Percentiles rank a stretch among this genome's conserved stretches.
Evolutionary conservation across 2,329 filamentous ascomycete species (phyloP).

Genomic region (Talaromyces sp.): DNA sequence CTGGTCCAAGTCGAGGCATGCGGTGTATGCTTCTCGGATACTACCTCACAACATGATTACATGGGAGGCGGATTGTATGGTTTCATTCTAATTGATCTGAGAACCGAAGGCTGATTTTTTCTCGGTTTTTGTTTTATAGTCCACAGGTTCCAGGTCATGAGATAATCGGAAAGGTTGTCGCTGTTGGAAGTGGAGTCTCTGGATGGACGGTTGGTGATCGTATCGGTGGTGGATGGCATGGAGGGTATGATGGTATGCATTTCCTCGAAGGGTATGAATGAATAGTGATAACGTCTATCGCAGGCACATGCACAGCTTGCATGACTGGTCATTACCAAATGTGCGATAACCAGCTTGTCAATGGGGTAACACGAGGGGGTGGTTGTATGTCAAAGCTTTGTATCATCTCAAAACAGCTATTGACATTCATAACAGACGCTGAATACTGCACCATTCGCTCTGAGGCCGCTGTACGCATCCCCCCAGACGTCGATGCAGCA

Average conservation of each 20-base stretch:
- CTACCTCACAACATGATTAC: slow-evolving; percentile 46
- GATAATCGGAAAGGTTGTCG: slow-evolving; percentile 64
- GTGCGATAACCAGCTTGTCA: slow-evolving; percentile 61
- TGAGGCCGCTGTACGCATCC: slow-evolving; percentile 47
- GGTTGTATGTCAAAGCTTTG: slow-evolving; percentile 50
- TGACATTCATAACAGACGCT: slow-evolving; percentile 27
- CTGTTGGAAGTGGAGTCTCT: slow-evolving; percentile 53
- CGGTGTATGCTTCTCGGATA: slow-evolving; percentile 68
- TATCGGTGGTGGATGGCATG: slow-evolving; percentile 68
- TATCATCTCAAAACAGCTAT: not conserved
- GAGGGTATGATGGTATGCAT: slow-evolving; percentile 44
- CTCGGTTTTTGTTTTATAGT: slow-evolving; percentile 23
- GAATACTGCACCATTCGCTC: slow-evolving; percentile 39
- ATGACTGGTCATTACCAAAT: slow-evolving; percentile 64
- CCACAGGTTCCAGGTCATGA: slow-evolving; percentile 69
- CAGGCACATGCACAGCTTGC: slow-evolving; percentile 62
- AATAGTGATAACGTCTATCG: not conserved
- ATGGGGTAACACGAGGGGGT: slow-evolving; percentile 64
- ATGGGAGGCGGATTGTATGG: slow-evolving; percentile 53
- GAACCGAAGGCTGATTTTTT: not conserved
- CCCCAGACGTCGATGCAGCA: slow-evolving; percentile 47
- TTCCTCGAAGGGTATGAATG: not conserved
- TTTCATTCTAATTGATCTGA: slow-evolving; percentile 1
- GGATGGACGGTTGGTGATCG: slow-evolving; percentile 62
- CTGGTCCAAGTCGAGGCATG: slow-evolving; percentile 70